Conservation (phyloP, 345 rosid species). For the Eucalyptus brandiana region DNA sequence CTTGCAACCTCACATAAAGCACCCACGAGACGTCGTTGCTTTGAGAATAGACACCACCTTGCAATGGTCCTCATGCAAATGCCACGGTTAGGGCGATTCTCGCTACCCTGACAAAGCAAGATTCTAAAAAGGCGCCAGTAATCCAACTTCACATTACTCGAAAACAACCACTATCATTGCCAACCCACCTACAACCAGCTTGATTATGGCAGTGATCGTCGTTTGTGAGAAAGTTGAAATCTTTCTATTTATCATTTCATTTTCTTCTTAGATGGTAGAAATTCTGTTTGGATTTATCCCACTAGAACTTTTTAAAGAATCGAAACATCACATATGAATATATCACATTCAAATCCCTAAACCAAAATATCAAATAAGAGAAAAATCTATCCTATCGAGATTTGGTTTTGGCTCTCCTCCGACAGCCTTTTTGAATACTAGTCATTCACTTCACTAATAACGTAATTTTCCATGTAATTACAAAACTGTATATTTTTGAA, state of each 20-base stretch:
- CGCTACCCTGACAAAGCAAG: neutral
- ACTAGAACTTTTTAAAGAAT: neutral
- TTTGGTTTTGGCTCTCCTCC: fast-evolving
- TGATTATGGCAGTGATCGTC: neutral
- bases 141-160: neutral
- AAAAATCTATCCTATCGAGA: fast-evolving
- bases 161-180: neutral
- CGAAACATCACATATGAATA: neutral
- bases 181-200: fast-evolving
- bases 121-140: neutral
- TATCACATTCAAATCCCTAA: neutral
- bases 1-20: neutral
- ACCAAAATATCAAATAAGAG: neutral
- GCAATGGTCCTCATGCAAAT: neutral
- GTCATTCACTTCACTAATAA: neutral
- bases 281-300: neutral
- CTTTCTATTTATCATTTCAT: neutral
- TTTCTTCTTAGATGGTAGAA: neutral
- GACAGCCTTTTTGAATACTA: fast-evolving
- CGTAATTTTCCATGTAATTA: neutral
- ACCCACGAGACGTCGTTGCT: neutral
- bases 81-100: neutral
- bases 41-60: neutral
- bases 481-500: neutral
- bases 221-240: too few relatives aligned